Base-by-base conservation (phyloP, 306 rosid genomes). In the Citrullus mucosospermus region DNA sequence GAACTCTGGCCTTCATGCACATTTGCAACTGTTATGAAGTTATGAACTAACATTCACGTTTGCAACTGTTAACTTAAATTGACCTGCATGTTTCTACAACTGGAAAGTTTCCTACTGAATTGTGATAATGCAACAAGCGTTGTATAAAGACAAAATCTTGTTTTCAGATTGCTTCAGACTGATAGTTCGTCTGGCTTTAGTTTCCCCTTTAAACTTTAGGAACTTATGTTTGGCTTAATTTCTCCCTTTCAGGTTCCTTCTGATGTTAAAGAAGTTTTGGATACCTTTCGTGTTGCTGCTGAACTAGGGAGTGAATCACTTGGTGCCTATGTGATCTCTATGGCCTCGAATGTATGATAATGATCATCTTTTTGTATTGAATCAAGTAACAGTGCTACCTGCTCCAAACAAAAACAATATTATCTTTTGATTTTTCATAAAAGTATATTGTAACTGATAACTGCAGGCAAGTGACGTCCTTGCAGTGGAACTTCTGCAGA, bases 301-400 rank as follows among this genome's bases (percentile, higher is more conserved):
- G 97, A 90, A 86, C 91, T 94, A 38, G 98, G 91, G 79, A 88
- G 90, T 77, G 97, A 92, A 76, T 89, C 92, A 17, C 96, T 92
- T 69, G 97, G 97, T 81, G 98, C 97, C 46, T 94, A 94, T 81
- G 97, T 94, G 88, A 94, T 94, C 78, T 94, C 98, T 48, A 94
- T 94, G 98, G 98, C 98, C 48, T 89, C 98, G 61, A 87, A 86
- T 76, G 97, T 94, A 89, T 71, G 90, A 63, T 56, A 46, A 17
- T 71, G 77, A 34, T 44, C 28, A 11, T 9, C 10, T 44, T 44
- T 44, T 11, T 9, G 10, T 25, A 46, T 8, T 22, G 22, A 14
- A 71, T 50, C 39, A 25, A 48, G 15, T 14, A 22, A 1, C 32
- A 71, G 12, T 48, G 36, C 38, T 22, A 54, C 56, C 48, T 82